Conservation (phyloP, 2,329 filamentous ascomycete genomes). For the Fusarium sambucinum region DNA sequence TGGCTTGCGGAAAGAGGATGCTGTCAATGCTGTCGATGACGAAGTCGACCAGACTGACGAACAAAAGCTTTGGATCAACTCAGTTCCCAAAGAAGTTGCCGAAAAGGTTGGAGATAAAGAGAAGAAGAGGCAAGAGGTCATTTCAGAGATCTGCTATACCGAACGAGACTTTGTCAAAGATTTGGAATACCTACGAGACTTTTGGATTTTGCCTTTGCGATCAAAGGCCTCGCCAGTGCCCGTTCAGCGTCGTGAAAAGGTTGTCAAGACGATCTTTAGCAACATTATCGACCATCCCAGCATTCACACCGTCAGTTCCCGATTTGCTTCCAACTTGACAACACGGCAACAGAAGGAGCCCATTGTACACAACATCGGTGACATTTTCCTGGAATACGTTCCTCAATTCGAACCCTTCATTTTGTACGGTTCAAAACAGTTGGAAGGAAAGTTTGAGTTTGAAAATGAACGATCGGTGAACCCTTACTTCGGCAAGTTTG, state of each 20-base stretch:
- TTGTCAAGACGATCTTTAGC: slow-evolving; percentile 93
- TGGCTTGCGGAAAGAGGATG: slow-evolving; percentile 77
- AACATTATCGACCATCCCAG: slow-evolving; percentile 87
- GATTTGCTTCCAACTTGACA: slow-evolving; percentile 88
- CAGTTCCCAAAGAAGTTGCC: slow-evolving; percentile 92
- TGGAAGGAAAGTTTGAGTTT: slow-evolving; percentile 98
- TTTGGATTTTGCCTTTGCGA: slow-evolving; percentile 95
- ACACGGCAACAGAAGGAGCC: slow-evolving; percentile 89
- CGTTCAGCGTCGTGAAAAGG: slow-evolving; percentile 85
- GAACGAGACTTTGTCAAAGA: slow-evolving; percentile 99
- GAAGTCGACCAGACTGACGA: slow-evolving; percentile 88
- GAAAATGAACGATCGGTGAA: slow-evolving; percentile 95
- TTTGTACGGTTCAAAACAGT: slow-evolving; percentile 92
- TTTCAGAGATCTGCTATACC: slow-evolving; percentile 98
- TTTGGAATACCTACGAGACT: slow-evolving; percentile 95
- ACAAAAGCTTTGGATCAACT: slow-evolving; percentile 99
- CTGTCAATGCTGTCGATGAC: slow-evolving; percentile 76
- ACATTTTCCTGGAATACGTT: slow-evolving; percentile 93
- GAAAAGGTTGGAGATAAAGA: slow-evolving; percentile 90
- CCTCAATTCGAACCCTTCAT: slow-evolving; percentile 97
- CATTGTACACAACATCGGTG: slow-evolving; percentile 89
- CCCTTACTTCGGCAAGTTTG: slow-evolving; percentile 86
- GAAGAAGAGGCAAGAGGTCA: slow-evolving; percentile 98
- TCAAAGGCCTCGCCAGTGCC: slow-evolving; percentile 89
- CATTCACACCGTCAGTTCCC: slow-evolving; percentile 90